Evolutionary conservation across 495 filamentous ascomycete genomes (phyloP), one percentile per base, ranked within the genome.

Genomic region (Trichoderma parareesei): DNA sequence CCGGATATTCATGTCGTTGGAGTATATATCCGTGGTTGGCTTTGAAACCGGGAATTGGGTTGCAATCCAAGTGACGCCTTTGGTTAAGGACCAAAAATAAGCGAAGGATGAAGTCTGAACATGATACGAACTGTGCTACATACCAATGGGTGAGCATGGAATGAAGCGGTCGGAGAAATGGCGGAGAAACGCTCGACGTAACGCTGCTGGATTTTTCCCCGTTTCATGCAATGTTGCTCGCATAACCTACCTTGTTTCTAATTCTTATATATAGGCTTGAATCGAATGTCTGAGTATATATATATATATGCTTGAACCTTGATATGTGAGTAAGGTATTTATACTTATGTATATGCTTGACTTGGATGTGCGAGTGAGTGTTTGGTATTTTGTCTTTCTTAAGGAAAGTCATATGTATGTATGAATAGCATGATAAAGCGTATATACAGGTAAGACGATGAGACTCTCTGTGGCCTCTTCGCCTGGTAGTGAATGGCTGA

Each of bases 141-240:
- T 27, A 27, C n/a, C n/a, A n/a, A n/a, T 27, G 27, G 40, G 40
- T 41, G 44, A 48, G 11, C 44, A 48, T 18, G 16, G 37, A 9
- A 57, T 9, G 53, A 57, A 57, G 53, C 27, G 53, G 16, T 57
- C 53, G 53, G 53, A 27, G 53, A 57, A 57, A 57, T 57, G 27
- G 1, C 53, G 53, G 53, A 57, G 53, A 57, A 57, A 57, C 53
- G 37, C 27, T 35, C 27, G 53, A 57, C 27, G 53, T 37, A 57
- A 35, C 53, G 33, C 37, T 57, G 20, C 14, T 57, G 53, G 53
- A n/a, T n/a, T 35, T 57, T 57, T 35, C 53, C 14, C 53, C 53
- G 53, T 57, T 37, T 11, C 14, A 2, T 27, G 27, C 27, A 27
- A 27, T 27, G 27, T 27, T 27, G 27, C 14, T 13, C 14, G 20